These are phyloP conservation scores for Priceomyces carsonii DNA, from an alignment of 805 yeast genomes.

Conservation along the genomic window DNA sequence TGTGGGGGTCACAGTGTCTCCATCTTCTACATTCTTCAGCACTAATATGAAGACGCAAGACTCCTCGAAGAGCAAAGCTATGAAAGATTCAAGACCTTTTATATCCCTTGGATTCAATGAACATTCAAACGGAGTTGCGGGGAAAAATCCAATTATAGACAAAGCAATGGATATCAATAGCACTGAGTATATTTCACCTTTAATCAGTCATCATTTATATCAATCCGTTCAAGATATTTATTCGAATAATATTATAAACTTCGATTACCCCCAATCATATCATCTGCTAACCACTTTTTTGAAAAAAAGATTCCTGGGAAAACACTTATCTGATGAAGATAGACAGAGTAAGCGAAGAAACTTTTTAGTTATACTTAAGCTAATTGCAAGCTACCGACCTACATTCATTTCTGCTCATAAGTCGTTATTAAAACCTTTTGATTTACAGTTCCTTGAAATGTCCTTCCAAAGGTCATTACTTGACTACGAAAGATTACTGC, in stretches of 20 bases:
- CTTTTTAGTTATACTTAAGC: slow-evolving; percentile 48
- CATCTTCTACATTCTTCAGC: slow-evolving; percentile 9
- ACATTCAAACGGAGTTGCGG: slow-evolving; percentile 2
- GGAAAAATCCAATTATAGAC: slow-evolving; percentile 8
- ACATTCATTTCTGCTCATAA: slow-evolving; percentile 77
- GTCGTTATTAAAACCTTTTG: slow-evolving; percentile 65
- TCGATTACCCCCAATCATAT: slow-evolving; percentile 63
- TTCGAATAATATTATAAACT: slow-evolving; percentile 48
- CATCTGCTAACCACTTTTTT: slow-evolving; percentile 60
- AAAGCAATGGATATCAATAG: slow-evolving; percentile 5
- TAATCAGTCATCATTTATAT: slow-evolving; percentile 56
- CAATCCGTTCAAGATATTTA: slow-evolving; percentile 52
- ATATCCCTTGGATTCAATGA: slow-evolving; percentile 37
- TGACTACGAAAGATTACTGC: slow-evolving; percentile 45
- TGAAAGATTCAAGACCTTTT: slow-evolving; percentile 38
- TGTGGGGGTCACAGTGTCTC: slow-evolving; percentile 6
- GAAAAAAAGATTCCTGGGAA: slow-evolving; percentile 56
- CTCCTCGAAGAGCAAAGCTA: not conserved
- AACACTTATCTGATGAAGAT: slow-evolving; percentile 33
- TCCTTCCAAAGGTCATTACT: slow-evolving; percentile 44
- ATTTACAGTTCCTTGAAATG: slow-evolving; percentile 54
- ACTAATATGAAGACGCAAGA: slow-evolving; percentile 1
- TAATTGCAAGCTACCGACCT: slow-evolving; percentile 69
- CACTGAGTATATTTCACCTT: slow-evolving; percentile 54
- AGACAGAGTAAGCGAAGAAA: slow-evolving; percentile 30